phyloP scores from a whole-genome alignment of 148 eudicot genomes.

The Vaccinium vitisidaea region DNA sequence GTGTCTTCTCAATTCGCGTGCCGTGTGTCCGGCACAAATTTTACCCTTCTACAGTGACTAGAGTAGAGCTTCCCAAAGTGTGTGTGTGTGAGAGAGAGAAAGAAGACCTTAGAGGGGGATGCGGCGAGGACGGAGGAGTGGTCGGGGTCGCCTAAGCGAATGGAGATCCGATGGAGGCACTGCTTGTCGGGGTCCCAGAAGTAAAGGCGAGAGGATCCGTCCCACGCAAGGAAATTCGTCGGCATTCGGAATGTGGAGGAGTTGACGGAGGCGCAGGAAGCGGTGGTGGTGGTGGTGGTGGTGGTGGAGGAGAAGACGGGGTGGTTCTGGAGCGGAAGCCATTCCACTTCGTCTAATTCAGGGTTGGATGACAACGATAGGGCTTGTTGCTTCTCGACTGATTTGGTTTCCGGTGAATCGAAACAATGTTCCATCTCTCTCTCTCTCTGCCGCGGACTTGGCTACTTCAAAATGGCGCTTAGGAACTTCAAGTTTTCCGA shows the following conservation, averaged over 20 bases:
- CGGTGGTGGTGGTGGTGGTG: slow-evolving; percentile 1
- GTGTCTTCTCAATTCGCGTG: no score
- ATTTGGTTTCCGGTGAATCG: slow-evolving; percentile 38
- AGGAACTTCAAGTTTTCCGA: not conserved
- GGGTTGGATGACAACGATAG: slow-evolving; percentile 24
- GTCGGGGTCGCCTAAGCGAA: slow-evolving; percentile 72
- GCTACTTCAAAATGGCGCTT: not conserved
- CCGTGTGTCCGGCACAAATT: no score
- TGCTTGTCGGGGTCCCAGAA: slow-evolving; percentile 54
- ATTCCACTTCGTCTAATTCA: slow-evolving; percentile 43
- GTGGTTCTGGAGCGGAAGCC: slow-evolving; percentile 79
- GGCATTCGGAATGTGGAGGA: slow-evolving; percentile 17
- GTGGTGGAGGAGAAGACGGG: slow-evolving; percentile 48
- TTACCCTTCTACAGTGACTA: no score
- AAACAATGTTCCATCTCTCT: slow-evolving; percentile 42
- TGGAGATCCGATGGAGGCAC: slow-evolving; percentile 58
- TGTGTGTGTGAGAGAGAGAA: not conserved
- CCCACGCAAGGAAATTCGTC: slow-evolving; percentile 76
- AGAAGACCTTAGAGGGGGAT: slow-evolving; percentile 72
- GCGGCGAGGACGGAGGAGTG: slow-evolving; percentile 60
- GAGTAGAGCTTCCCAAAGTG: no score
- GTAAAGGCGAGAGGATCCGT: slow-evolving; percentile 77
- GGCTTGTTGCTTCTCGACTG: slow-evolving; percentile 16
- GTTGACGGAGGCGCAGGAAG: not conserved
- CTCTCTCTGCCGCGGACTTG: not conserved